Conservation (phyloP, 768 basidiomycete genomes). For the Suillus fuscotomentosus region DNA sequence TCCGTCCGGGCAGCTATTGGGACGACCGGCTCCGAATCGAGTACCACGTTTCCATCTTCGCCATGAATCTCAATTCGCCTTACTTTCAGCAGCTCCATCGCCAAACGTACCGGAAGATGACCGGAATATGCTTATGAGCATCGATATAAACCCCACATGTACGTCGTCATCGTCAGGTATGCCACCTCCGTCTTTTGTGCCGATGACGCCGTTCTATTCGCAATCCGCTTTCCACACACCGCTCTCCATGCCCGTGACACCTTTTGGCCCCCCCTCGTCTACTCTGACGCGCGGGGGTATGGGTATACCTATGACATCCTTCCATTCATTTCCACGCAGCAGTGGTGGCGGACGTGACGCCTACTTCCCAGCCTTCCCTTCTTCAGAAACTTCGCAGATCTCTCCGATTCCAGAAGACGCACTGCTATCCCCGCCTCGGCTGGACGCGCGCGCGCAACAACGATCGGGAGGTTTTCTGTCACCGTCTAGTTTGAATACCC, state of each 20-base stretch:
- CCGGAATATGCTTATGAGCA: background rate
- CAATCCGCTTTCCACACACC: background rate
- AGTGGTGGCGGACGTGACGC: background rate
- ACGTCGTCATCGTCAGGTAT: background rate
- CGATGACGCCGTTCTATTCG: background rate
- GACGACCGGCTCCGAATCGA: background rate
- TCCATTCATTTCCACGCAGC: background rate
- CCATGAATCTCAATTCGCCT: background rate
- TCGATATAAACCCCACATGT: background rate
- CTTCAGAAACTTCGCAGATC: background rate
- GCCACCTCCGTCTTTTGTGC: background rate
- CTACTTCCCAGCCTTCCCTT: background rate
- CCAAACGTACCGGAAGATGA: background rate
- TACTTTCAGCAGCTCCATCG: background rate
- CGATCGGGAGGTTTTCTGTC: background rate
- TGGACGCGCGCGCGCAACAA: background rate
- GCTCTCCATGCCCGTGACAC: background rate
- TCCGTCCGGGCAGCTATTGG: background rate
- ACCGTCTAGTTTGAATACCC: background rate
- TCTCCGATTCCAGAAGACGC: background rate
- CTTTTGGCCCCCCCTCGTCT: background rate
- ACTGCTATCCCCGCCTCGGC: background rate
- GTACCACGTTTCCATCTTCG: background rate
- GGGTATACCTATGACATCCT: background rate
- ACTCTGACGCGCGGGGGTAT: background rate